Percentiles rank a stretch among this genome's conserved stretches.
These are phyloP conservation scores for Pulicaria dysenterica DNA, from an alignment of 129 eudicot species.

Conservation along the genomic window DNA sequence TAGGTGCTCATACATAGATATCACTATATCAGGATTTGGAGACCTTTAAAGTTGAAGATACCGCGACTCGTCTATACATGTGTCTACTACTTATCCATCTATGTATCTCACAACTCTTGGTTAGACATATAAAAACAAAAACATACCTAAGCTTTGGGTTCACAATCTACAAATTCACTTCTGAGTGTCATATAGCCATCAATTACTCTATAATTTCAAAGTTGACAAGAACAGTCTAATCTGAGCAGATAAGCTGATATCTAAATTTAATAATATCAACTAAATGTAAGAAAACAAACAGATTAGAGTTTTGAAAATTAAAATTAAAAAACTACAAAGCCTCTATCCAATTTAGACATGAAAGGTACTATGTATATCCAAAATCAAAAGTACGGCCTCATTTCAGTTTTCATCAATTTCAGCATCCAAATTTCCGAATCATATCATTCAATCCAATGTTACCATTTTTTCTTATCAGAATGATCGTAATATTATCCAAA, in stretches of 20 bases:
- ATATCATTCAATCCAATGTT: slow-evolving; percentile 20
- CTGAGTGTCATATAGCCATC: slow-evolving; percentile 13
- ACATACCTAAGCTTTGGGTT: slow-evolving; percentile 7
- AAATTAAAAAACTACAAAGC: slow-evolving; percentile 6
- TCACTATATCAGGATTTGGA: too few species aligned
- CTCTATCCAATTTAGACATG: neutral
- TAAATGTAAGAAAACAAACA: neutral
- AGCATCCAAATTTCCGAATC: neutral
- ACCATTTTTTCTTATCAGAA: neutral
- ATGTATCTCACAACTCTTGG: neutral
- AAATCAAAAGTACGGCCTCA: slow-evolving; percentile 8
- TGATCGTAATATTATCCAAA: slow-evolving; percentile 16
- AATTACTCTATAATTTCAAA: slow-evolving; percentile 18
- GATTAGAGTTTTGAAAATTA: neutral
- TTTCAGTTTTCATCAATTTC: slow-evolving; percentile 19
- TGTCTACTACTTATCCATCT: too few species aligned
- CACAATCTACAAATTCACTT: slow-evolving; percentile 11
- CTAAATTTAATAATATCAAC: neutral
- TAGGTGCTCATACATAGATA: too few species aligned
- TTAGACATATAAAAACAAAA: neutral
- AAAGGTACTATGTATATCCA: slow-evolving; percentile 9
- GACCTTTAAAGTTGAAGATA: too few species aligned
- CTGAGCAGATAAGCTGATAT: slow-evolving; percentile 1
- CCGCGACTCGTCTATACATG: too few species aligned
- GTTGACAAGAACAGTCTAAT: slow-evolving; percentile 6